Conservation (phyloP, 1,284 basidiomycete genomes). For the Chalciporus piperatoides region DNA sequence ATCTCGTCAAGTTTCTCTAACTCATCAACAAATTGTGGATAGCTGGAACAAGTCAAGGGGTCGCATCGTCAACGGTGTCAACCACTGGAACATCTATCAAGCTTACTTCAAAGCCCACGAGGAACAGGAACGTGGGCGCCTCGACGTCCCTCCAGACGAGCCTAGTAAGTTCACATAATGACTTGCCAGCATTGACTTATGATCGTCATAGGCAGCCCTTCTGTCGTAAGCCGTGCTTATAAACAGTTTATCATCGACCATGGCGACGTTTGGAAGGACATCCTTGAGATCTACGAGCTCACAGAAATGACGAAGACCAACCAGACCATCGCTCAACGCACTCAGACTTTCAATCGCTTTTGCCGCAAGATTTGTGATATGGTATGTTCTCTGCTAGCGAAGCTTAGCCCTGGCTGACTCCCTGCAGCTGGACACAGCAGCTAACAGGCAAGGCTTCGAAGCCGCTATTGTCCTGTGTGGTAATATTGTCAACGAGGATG, state of each 20-base stretch:
- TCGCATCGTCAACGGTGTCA: background rate
- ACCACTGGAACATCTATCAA: conserved; percentile 2
- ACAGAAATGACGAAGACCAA: background rate
- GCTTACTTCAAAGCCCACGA: conserved; percentile 1
- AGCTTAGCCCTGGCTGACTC: background rate
- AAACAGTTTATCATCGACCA: background rate
- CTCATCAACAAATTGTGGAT: conserved; percentile 1
- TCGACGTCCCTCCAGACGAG: background rate
- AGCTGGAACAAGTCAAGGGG: background rate
- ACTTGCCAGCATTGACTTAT: background rate
- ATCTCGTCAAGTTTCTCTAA: background rate
- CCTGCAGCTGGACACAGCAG: background rate
- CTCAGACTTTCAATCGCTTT: background rate
- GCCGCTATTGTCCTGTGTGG: conserved; percentile 13
- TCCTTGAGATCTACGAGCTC: background rate
- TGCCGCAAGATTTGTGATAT: background rate
- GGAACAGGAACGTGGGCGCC: background rate
- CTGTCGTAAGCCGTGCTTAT: background rate
- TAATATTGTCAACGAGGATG: conserved; percentile 13
- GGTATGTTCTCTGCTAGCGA: background rate
- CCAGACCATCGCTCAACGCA: background rate
- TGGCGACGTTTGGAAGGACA: background rate
- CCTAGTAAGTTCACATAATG: background rate
- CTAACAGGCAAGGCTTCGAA: conserved; percentile 8
- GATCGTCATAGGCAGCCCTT: background rate